Conservation (phyloP, 257 asterid species). For the Capsicum chinense region DNA sequence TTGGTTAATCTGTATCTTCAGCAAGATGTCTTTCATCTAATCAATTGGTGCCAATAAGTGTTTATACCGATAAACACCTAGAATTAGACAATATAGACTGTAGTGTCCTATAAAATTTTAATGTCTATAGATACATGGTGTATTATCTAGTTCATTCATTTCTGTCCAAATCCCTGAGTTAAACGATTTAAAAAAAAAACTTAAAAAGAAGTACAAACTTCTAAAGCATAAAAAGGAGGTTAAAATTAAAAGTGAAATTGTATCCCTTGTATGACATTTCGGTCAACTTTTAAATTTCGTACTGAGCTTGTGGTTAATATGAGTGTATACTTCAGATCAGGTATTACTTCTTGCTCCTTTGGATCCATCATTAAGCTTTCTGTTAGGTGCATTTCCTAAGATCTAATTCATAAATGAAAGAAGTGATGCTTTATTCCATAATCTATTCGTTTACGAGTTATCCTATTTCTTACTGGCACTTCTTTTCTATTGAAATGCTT, state of each 20-base stretch:
- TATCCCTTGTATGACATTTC: neutral
- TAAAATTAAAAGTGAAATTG: neutral
- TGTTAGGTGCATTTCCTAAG: neutral
- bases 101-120: too few relatives aligned
- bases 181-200: neutral
- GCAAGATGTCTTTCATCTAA: neutral
- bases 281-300: neutral
- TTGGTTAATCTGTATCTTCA: neutral
- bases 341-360: neutral
- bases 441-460: neutral
- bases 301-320: neutral
- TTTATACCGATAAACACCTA: neutral
- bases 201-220: neutral
- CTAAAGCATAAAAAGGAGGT: neutral
- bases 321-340: neutral
- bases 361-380: neutral
- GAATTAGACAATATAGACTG: neutral
- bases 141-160: neutral
- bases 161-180: neutral
- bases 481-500: constrained; percentile 17
- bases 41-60: neutral
- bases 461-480: neutral
- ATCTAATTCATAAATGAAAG: constrained; percentile 3
- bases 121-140: neutral
- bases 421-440: neutral